phyloP scores from a whole-genome alignment of 768 basidiomycete species.

The Dioszegia crocea region DNA sequence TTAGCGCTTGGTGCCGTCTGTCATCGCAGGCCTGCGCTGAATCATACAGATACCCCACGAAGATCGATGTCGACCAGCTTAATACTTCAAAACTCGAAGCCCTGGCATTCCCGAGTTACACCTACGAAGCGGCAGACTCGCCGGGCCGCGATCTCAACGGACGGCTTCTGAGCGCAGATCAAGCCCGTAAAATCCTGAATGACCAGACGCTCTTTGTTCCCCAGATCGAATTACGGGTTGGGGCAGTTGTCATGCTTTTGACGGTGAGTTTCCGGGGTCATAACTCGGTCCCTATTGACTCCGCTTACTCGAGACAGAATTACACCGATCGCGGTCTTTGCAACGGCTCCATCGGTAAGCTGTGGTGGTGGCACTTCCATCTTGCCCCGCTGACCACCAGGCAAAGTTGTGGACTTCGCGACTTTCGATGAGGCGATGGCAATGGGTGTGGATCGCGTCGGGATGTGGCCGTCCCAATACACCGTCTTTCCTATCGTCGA shows the following conservation, averaged over 20 bases:
- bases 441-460: not conserved
- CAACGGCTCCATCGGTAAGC: slow-evolving; percentile 74
- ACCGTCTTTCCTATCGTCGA: slow-evolving; percentile 25
- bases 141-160: slow-evolving; percentile 28
- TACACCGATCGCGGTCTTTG: not conserved
- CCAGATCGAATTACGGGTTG: slow-evolving; percentile 26
- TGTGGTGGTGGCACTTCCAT: too few species aligned
- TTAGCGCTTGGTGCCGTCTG: not conserved
- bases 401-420: slow-evolving; percentile 31
- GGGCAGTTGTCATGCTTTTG: slow-evolving; percentile 39
- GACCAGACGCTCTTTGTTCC: slow-evolving; percentile 24
- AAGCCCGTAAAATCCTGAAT: slow-evolving; percentile 24
- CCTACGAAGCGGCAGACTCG: slow-evolving; percentile 15
- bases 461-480: not conserved
- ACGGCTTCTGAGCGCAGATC: not conserved
- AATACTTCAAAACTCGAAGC: slow-evolving; percentile 22
- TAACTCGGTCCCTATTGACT: not conserved
- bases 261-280: slow-evolving; percentile 18
- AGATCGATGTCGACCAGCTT: slow-evolving; percentile 25
- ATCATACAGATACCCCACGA: slow-evolving; percentile 29
- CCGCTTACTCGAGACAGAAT: not conserved
- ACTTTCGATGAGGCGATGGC: slow-evolving; percentile 20
- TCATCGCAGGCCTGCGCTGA: not conserved
- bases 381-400: too few species aligned
- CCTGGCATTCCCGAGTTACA: not conserved